These are phyloP conservation scores for Aspergillus ellipticus DNA, from an alignment of 495 filamentous ascomycete species.

Conservation along the genomic window DNA sequence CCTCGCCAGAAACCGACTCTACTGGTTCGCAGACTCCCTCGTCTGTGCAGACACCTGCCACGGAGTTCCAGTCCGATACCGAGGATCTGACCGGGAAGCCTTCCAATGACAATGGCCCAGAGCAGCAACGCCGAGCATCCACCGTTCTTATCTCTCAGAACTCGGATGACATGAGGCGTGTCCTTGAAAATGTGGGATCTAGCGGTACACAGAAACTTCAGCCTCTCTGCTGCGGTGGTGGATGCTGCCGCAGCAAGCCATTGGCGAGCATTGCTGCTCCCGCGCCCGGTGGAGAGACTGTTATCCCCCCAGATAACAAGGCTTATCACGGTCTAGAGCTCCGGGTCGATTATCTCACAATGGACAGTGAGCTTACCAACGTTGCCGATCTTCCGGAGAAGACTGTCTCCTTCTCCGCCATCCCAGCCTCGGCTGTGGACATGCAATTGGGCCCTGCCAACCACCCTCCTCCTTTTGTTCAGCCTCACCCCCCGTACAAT, in stretches of 20 bases:
- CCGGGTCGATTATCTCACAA: constrained; percentile 67
- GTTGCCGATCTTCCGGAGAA: constrained; percentile 68
- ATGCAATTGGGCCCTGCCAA: constrained; percentile 34
- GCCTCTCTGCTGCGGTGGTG: constrained; percentile 83
- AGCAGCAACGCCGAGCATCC: constrained; percentile 65
- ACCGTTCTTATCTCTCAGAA: constrained; percentile 76
- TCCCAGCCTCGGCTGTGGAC: constrained; percentile 35
- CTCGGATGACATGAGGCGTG: constrained; percentile 66
- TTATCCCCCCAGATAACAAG: constrained; percentile 71
- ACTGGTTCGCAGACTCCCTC: constrained; percentile 45
- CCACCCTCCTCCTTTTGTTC: constrained; percentile 83
- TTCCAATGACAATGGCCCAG: constrained; percentile 15
- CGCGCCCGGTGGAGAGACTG: constrained; percentile 51
- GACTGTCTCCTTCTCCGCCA: constrained; percentile 61
- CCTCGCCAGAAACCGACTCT: constrained; percentile 36
- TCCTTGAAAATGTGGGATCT: constrained; percentile 46
- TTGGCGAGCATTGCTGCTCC: constrained; percentile 42
- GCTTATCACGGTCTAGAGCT: constrained; percentile 76
- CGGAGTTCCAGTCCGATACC: constrained; percentile 48
- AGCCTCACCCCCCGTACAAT: constrained; percentile 90
- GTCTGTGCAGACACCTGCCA: constrained; percentile 39
- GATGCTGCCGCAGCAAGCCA: constrained; percentile 74
- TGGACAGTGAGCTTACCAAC: constrained; percentile 64
- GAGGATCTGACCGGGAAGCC: constrained; percentile 32
- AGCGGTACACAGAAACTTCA: constrained; percentile 51